A percentile compares a stretch with the other conserved stretches of the same genome.
Evolutionary conservation across 805 yeast species (phyloP).

Genomic region (Schizosaccharomyces osmophilus): DNA sequence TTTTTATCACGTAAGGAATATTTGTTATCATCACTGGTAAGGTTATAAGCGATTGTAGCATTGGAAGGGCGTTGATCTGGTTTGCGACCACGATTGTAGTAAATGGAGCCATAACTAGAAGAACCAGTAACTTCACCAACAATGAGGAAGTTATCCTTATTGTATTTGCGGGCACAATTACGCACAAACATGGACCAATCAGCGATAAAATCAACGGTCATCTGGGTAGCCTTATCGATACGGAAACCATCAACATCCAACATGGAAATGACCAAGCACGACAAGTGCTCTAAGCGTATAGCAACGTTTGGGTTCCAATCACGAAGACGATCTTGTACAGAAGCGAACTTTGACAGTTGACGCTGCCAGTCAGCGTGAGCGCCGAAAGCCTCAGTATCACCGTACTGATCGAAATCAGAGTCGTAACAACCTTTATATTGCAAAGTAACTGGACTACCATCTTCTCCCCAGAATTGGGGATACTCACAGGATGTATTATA

Average conservation of each 20-base stretch:
- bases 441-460: conserved; percentile 1
- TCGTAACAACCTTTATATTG: background rate
- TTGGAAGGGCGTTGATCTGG: conserved; percentile 3
- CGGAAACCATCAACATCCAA: conserved; percentile 4
- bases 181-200: conserved; percentile 1
- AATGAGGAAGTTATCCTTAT: conserved; percentile 1
- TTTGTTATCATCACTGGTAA: background rate
- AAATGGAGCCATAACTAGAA: background rate
- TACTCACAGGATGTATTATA: background rate
- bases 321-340: conserved; percentile 3
- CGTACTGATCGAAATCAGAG: conserved; percentile 2
- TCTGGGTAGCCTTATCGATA: conserved; percentile 3
- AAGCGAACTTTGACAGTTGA: conserved; percentile 3
- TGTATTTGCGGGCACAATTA: background rate
- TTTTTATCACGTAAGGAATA: background rate
- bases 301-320: conserved; percentile 2
- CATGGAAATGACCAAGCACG: conserved; percentile 1
- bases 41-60: background rate
- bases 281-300: background rate
- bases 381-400: conserved; percentile 3
- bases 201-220: conserved; percentile 3
- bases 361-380: conserved; percentile 4
- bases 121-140: conserved; percentile 3
- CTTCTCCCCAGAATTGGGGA: conserved; percentile 2
- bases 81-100: conserved; percentile 1